Evolutionary conservation across 1,284 basidiomycete genomes (phyloP).

Genomic region (Fomitopsis betulina): DNA sequence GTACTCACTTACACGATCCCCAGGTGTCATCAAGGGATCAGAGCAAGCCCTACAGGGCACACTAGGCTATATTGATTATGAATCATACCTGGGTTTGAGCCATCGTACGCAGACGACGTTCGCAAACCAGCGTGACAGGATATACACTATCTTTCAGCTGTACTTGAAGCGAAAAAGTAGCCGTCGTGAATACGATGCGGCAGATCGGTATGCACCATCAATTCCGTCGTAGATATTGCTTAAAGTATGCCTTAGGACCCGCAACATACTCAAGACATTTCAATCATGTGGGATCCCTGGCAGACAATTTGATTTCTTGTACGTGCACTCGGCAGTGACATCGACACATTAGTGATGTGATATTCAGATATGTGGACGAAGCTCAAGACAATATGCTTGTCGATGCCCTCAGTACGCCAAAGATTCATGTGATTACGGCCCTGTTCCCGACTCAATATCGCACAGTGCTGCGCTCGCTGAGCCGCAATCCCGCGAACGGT

Average conservation of each 20-base stretch:
- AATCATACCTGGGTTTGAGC: constrained; percentile 44
- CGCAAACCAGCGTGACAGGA: constrained; percentile 37
- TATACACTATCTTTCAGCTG: constrained; percentile 53
- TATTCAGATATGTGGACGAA: constrained; percentile 63
- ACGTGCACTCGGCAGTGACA: not conserved
- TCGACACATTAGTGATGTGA: not conserved
- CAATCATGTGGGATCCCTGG: constrained; percentile 31
- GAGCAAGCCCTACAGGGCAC: constrained; percentile 38
- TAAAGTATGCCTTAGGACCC: constrained; percentile 35
- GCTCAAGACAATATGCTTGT: constrained; percentile 69
- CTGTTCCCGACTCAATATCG: not conserved
- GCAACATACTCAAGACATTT: constrained; percentile 43
- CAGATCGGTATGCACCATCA: constrained; percentile 49
- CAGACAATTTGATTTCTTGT: constrained; percentile 50
- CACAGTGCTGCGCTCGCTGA: constrained; percentile 56
- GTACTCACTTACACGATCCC: not conserved
- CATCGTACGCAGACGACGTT: constrained; percentile 51
- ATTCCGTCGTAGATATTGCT: not conserved
- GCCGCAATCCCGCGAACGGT: constrained; percentile 53
- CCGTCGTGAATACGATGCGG: constrained; percentile 48
- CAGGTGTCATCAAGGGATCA: constrained; percentile 67
- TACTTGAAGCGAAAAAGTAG: constrained; percentile 47
- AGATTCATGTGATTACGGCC: not conserved
- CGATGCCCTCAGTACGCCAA: constrained; percentile 50
- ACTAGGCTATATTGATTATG: constrained; percentile 37